phyloP scores from a whole-genome alignment of 345 rosid species.

The Zanthoxylum bungeanum region DNA sequence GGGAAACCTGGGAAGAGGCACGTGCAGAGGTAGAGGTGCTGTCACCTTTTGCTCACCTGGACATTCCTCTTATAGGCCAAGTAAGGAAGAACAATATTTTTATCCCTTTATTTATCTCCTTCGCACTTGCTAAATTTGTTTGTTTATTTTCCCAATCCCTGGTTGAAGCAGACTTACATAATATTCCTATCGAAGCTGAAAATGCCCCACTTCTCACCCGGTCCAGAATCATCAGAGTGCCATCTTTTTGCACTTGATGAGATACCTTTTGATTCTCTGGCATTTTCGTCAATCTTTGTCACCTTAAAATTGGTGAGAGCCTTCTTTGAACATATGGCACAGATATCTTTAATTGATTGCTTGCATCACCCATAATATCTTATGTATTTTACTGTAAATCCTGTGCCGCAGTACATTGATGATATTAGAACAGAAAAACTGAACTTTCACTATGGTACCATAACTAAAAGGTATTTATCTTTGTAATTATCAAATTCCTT shows the following conservation, averaged over 20 bases:
- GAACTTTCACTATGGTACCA: slow-evolving; percentile 86
- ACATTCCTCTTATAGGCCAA: slow-evolving; percentile 93
- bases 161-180: slow-evolving; percentile 72
- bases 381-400: slow-evolving; percentile 8
- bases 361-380: not conserved
- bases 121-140: slow-evolving; percentile 9
- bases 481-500: too few species aligned
- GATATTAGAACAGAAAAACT: slow-evolving; percentile 62
- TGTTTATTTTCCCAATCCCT: slow-evolving; percentile 12
- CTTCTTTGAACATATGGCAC: not conserved
- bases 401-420: slow-evolving; percentile 64
- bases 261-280: slow-evolving; percentile 85
- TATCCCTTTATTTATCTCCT: slow-evolving; percentile 6
- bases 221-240: slow-evolving; percentile 92
- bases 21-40: slow-evolving; percentile 84
- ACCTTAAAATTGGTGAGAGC: slow-evolving; percentile 72
- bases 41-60: slow-evolving; percentile 90
- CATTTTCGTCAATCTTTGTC: slow-evolving; percentile 90
- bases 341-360: not conserved
- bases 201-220: slow-evolving; percentile 77
- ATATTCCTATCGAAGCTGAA: slow-evolving; percentile 90
- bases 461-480: slow-evolving; percentile 67
- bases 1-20: slow-evolving; percentile 99
- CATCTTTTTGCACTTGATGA: slow-evolving; percentile 72
- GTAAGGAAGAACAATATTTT: slow-evolving; percentile 34